Evolutionary conservation across 768 basidiomycete species (phyloP).

Genomic region (Macrolepiota dolichaula): DNA sequence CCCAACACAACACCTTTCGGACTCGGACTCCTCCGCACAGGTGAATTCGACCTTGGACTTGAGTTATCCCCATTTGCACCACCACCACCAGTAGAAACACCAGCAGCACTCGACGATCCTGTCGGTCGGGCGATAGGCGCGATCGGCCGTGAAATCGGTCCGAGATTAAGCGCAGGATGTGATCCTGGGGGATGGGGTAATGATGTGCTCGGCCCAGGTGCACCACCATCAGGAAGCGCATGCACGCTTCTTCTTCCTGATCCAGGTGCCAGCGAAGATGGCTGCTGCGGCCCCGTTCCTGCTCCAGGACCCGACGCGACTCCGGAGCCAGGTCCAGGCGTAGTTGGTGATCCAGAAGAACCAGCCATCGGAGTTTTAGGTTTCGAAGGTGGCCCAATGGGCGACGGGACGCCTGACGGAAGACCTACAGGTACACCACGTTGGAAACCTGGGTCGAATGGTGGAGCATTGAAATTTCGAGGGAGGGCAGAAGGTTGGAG

Average conservation of each 20-base stretch:
- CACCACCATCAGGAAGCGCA: conserved; percentile 17
- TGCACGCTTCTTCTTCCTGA: conserved; percentile 38
- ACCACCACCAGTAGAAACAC: neutral
- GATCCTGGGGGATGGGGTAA: conserved; percentile 2
- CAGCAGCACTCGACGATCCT: conserved; percentile 17
- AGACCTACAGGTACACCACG: conserved; percentile 36
- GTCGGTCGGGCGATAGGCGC: conserved; percentile 71
- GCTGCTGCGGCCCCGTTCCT: neutral
- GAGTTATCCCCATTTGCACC: conserved; percentile 41
- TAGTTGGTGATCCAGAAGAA: conserved; percentile 24
- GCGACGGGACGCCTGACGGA: conserved; percentile 30
- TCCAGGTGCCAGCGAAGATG: conserved; percentile 42
- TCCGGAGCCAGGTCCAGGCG: conserved; percentile 27
- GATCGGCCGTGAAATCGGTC: conserved; percentile 60
- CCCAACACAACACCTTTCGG: conserved; percentile 70
- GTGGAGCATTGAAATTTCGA: conserved; percentile 47
- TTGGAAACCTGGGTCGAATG: conserved; percentile 52
- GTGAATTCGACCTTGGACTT: conserved; percentile 63
- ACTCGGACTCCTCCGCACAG: conserved; percentile 43
- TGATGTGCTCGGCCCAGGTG: neutral
- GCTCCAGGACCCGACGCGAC: conserved; percentile 12
- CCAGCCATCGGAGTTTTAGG: conserved; percentile 33
- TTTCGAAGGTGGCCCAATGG: conserved; percentile 57
- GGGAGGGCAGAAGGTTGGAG: conserved; percentile 55
- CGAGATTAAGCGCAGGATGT: conserved; percentile 38